phyloP scores from a whole-genome alignment of 306 rosid genomes.

The Lathyrus oleraceus region DNA sequence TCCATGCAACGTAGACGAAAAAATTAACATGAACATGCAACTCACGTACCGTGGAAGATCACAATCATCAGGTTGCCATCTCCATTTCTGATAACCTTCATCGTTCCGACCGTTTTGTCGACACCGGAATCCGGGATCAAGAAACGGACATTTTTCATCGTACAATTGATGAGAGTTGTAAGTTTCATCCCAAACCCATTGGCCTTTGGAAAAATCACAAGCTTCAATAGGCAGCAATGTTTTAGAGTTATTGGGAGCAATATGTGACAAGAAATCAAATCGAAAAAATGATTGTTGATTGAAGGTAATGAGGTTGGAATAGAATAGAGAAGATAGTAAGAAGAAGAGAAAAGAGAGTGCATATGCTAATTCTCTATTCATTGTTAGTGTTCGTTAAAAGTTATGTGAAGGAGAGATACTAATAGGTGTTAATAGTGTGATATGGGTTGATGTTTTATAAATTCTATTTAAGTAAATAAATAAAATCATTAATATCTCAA shows the following conservation, averaged over 20 bases:
- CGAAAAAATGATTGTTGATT: conserved; percentile 41
- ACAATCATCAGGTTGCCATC: conserved; percentile 76
- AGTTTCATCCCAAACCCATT: conserved; percentile 62
- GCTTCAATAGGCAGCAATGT: neutral
- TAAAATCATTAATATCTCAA: too few species aligned
- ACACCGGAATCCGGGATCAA: conserved; percentile 93
- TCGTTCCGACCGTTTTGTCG: conserved; percentile 59
- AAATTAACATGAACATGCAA: neutral
- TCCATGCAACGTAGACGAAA: conserved; percentile 19
- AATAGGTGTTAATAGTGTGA: neutral
- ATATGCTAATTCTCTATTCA: conserved; percentile 50
- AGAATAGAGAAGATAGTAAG: conserved; percentile 35
- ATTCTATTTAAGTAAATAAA: too few species aligned
- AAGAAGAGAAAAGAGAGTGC: conserved; percentile 48
- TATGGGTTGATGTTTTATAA: neutral
- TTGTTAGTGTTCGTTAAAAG: neutral
- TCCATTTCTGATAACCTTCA: conserved; percentile 59
- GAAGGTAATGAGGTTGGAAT: conserved; percentile 37
- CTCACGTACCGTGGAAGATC: conserved; percentile 67
- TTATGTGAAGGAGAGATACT: neutral
- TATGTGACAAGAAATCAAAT: conserved; percentile 41
- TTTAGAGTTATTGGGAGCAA: conserved; percentile 12
- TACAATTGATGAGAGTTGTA: conserved; percentile 37
- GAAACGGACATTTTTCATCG: conserved; percentile 68
- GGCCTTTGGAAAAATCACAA: conserved; percentile 71